A percentile compares a stretch with the other conserved stretches of the same genome.
Conservation (phyloP, 441 rosid genomes). For the Flueggea neowawraea region DNA sequence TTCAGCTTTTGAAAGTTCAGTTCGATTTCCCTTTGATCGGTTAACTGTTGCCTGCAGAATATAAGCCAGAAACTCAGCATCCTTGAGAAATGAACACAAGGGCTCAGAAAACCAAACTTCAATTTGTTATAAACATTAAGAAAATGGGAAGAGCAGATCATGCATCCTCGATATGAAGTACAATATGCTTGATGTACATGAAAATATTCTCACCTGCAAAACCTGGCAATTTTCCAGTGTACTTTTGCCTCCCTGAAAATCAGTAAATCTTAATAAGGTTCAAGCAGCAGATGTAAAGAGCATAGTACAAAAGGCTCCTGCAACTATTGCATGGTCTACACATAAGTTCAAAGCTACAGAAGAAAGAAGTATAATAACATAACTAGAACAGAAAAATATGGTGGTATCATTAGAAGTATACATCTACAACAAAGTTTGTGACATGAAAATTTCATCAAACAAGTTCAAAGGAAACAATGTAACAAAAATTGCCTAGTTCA, state of each 20-base stretch:
- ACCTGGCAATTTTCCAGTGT: constrained; percentile 92
- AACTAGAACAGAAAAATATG: no score
- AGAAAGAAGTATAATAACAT: no score
- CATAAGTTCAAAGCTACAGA: no score
- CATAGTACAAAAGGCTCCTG: no score
- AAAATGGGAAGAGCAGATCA: not conserved
- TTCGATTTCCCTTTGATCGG: constrained; percentile 84
- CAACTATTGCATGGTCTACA: no score
- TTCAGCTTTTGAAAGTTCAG: constrained; percentile 74
- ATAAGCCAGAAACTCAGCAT: constrained; percentile 3
- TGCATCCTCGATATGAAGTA: not conserved
- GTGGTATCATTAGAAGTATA: no score
- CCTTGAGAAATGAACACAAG: not conserved
- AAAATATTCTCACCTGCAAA: constrained; percentile 54
- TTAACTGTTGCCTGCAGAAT: constrained; percentile 71
- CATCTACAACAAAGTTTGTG: no score
- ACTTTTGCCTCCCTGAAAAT: constrained; percentile 86
- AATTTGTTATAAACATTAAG: not conserved
- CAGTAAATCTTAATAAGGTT: constrained; percentile 4
- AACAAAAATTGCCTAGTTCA: no score
- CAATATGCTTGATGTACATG: not conserved
- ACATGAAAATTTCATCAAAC: no score
- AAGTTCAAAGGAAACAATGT: no score
- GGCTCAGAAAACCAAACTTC: not conserved
- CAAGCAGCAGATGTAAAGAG: constrained; percentile 2